Evolutionary conservation across 108 stramenopile species (phyloP).

Genomic region (Skeletonema grethae): DNA sequence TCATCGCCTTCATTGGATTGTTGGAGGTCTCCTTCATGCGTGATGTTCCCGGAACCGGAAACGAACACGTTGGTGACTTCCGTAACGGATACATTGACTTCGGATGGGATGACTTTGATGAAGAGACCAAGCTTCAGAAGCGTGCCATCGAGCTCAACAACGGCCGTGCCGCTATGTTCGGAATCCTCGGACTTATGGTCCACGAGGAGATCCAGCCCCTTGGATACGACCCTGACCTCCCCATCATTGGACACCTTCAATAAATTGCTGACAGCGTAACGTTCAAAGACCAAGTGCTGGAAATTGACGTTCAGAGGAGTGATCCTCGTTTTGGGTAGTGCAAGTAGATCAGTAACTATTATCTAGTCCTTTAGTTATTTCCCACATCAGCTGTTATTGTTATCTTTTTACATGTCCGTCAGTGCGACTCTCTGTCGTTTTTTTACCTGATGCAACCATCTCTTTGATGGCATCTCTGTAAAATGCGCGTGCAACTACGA

Average conservation of each 20-base stretch:
- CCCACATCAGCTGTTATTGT: neutral
- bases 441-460: too few species aligned
- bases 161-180: constrained; percentile 89
- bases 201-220: constrained; percentile 58
- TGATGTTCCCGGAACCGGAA: constrained; percentile 27
- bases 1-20: constrained; percentile 61
- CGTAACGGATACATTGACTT: constrained; percentile 77
- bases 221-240: constrained; percentile 57
- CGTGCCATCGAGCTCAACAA: constrained; percentile 89
- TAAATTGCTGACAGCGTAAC: constrained; percentile 11
- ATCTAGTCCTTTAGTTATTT: neutral
- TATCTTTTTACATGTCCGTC: too few species aligned
- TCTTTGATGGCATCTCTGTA: too few species aligned
- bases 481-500: too few species aligned
- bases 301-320: constrained; percentile 1
- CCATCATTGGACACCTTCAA: constrained; percentile 56
- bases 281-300: neutral
- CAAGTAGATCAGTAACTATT: neutral
- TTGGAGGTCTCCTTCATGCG: constrained; percentile 50
- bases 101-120: constrained; percentile 71
- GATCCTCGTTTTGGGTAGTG: neutral
- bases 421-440: too few species aligned
- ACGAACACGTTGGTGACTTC: constrained; percentile 77
- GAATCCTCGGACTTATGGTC: constrained; percentile 78
- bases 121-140: constrained; percentile 72